Percentiles rank a stretch among this genome's conserved stretches.
phyloP scores from a whole-genome alignment of 2,329 filamentous ascomycete genomes.

The Claviceps sp. region DNA sequence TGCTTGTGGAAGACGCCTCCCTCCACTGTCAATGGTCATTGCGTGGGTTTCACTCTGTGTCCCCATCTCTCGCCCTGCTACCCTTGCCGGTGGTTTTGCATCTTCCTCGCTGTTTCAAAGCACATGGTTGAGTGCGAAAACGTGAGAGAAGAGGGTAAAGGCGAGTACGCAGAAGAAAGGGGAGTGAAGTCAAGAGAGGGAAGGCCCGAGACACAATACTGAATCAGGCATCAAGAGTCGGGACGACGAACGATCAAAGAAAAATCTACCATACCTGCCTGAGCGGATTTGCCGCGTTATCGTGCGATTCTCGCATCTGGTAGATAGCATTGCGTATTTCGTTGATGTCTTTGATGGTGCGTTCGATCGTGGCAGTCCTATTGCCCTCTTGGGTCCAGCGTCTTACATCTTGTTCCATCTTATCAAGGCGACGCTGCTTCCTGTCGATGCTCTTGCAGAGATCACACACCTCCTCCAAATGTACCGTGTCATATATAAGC shows the following conservation, averaged over 20 bases:
- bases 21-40: not conserved
- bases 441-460: slow-evolving; percentile 81
- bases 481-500: slow-evolving; percentile 63
- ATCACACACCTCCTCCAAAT: slow-evolving; percentile 53
- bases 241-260: not conserved
- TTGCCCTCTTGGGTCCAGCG: slow-evolving; percentile 70
- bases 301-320: slow-evolving; percentile 29
- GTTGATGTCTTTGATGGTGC: slow-evolving; percentile 54
- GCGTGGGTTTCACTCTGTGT: not conserved
- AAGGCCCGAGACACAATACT: too few relatives aligned
- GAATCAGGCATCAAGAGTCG: too few relatives aligned
- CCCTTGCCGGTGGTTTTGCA: not conserved
- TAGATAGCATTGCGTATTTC: slow-evolving; percentile 49
- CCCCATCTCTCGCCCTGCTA: not conserved
- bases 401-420: slow-evolving; percentile 60
- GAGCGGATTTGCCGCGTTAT: slow-evolving; percentile 21
- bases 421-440: slow-evolving; percentile 61
- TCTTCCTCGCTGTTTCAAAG: slow-evolving; percentile 2
- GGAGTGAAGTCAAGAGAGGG: not conserved
- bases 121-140: not conserved
- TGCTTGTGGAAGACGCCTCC: slow-evolving; percentile 5
- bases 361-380: slow-evolving; percentile 58
- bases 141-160: not conserved
- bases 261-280: slow-evolving; percentile 14
- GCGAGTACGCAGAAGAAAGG: not conserved